Evolutionary conservation across 345 rosid genomes (phyloP).

Genomic region (Kandelia obovata): DNA sequence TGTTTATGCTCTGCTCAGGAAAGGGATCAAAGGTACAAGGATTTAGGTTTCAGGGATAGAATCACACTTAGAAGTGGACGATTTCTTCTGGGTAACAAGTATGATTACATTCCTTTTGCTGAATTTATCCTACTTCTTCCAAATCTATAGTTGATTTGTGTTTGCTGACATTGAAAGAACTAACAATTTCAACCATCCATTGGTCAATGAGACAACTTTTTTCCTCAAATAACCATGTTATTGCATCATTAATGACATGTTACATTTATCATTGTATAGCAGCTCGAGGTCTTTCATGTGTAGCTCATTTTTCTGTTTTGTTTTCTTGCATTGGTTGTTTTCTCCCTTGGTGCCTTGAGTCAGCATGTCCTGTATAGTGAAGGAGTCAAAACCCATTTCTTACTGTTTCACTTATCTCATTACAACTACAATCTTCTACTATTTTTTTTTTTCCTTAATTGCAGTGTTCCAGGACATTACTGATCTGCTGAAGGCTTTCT

Average conservation of each 20-base stretch:
- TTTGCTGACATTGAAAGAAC: too few species aligned
- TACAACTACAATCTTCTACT: background rate
- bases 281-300: background rate
- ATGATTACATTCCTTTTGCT: constrained; percentile 16
- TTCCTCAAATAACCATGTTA: background rate
- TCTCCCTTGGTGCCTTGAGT: background rate
- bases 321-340: background rate
- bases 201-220: too few species aligned
- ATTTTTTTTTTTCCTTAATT: background rate
- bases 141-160: too few species aligned
- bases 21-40: constrained; percentile 93
- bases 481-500: too few species aligned
- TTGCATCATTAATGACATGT: background rate
- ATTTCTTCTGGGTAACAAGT: constrained; percentile 92
- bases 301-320: too few species aligned
- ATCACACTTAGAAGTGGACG: constrained; percentile 93
- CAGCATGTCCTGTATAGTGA: too few species aligned
- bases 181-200: too few species aligned
- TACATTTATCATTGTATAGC: background rate
- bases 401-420: background rate
- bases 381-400: background rate
- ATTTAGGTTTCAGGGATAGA: constrained; percentile 92
- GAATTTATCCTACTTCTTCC: background rate
- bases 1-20: constrained; percentile 39
- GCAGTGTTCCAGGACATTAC: too few species aligned